These are phyloP conservation scores for Penicillium corylophilum DNA, from an alignment of 2,329 filamentous ascomycete genomes.

Conservation along the genomic window DNA sequence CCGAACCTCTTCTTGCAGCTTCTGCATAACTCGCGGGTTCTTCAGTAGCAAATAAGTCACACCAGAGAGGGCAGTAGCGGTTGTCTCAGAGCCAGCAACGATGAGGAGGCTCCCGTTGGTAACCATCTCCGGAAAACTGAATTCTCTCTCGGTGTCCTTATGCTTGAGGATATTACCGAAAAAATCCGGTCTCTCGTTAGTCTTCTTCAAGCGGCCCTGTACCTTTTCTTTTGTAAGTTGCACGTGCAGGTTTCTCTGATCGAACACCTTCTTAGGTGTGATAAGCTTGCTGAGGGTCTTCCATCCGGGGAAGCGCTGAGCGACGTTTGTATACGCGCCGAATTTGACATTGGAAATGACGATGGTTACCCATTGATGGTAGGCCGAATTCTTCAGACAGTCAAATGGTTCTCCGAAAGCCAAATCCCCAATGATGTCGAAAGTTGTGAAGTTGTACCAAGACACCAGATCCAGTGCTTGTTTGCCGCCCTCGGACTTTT, in stretches of 20 bases:
- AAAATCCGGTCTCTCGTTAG: constrained; percentile 18
- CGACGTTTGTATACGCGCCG: constrained; percentile 7
- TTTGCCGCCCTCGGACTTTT: constrained; percentile 8
- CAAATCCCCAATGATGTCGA: constrained; percentile 35
- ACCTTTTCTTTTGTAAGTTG: constrained; percentile 11
- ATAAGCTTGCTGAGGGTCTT: constrained; percentile 1
- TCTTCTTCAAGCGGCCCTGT: constrained; percentile 3
- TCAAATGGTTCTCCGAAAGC: constrained; percentile 33
- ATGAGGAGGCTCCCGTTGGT: constrained; percentile 25
- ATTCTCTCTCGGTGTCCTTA: constrained; percentile 13
- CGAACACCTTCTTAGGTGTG: neutral
- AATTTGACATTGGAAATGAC: constrained; percentile 5
- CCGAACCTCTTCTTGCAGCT: constrained; percentile 42
- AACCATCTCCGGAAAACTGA: constrained; percentile 25
- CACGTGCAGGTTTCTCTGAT: neutral
- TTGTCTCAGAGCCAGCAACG: constrained; percentile 46
- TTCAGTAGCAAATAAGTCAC: constrained; percentile 43
- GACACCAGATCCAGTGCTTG: constrained; percentile 23
- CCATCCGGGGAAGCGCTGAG: constrained; percentile 6
- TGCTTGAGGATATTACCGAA: constrained; percentile 17
- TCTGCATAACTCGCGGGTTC: constrained; percentile 34
- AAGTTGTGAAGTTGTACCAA: constrained; percentile 35
- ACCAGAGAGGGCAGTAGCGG: constrained; percentile 46
- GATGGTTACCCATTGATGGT: constrained; percentile 28
- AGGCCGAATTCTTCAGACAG: constrained; percentile 25